Percentiles rank a stretch among this genome's conserved stretches.
These are phyloP conservation scores for Gloeopeniophorella convolvens DNA, from an alignment of 768 basidiomycete genomes.

Conservation along the genomic window DNA sequence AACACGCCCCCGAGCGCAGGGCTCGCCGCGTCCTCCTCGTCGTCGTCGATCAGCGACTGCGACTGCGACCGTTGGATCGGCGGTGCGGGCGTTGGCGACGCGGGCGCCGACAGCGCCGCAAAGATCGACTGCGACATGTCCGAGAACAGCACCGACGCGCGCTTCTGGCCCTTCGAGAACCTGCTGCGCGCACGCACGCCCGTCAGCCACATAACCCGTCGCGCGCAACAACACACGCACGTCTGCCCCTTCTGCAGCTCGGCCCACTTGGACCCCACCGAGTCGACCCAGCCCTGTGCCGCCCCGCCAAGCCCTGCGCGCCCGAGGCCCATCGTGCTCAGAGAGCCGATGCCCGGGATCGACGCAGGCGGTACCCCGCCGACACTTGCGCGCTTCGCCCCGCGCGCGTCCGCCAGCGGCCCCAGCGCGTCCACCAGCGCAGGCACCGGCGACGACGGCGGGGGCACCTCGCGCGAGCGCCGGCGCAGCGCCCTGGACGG, in stretches of 20 bases:
- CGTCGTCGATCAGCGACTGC: conserved; percentile 15
- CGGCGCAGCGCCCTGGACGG: conserved; percentile 20
- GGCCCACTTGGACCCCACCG: conserved; percentile 45
- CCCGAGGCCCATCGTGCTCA: conserved; percentile 25
- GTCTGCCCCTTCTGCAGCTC: conserved; percentile 48
- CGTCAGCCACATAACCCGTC: conserved; percentile 6
- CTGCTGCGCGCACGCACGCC: too few relatives aligned
- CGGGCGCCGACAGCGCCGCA: conserved; percentile 36
- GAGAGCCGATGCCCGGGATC: conserved; percentile 35
- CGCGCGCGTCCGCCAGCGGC: conserved; percentile 11
- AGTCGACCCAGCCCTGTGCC: conserved; percentile 38
- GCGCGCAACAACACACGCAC: conserved; percentile 33
- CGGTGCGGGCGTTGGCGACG: conserved; percentile 20
- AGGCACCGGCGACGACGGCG: conserved; percentile 2
- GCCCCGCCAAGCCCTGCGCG: conserved; percentile 25
- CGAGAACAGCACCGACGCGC: conserved; percentile 57
- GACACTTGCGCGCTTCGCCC: conserved; percentile 16
- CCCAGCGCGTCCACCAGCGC: conserved; percentile 25
- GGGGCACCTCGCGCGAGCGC: conserved; percentile 28
- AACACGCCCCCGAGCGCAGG: not conserved
- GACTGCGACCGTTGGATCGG: too few relatives aligned
- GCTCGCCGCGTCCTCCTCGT: conserved; percentile 5
- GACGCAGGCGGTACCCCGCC: conserved; percentile 30
- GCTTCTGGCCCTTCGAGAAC: conserved; percentile 62
- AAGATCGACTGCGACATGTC: conserved; percentile 57